phyloP scores from a whole-genome alignment of 1,139 yeast species.

The Blastobotrys elegans region DNA sequence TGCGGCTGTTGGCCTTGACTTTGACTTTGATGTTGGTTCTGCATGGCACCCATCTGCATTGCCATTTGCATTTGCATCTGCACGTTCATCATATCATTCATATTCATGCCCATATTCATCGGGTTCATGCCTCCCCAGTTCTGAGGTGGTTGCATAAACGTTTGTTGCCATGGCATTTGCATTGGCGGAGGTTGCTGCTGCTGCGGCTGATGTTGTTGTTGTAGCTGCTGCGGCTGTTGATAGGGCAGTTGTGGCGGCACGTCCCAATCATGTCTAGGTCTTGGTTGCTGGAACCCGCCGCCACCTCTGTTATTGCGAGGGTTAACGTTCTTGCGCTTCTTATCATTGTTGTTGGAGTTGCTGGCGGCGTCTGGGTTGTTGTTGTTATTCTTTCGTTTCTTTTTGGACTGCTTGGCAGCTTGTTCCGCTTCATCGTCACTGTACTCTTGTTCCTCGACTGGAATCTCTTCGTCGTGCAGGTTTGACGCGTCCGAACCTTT shows the following conservation, averaged over 20 bases:
- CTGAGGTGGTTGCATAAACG: conserved; percentile 3
- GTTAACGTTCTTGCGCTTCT: too few relatives aligned
- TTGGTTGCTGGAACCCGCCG: neutral
- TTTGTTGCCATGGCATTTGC: conserved; percentile 7
- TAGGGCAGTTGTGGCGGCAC: conserved; percentile 13
- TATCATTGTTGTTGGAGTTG: neutral
- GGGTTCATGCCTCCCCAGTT: neutral
- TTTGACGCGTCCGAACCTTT: conserved; percentile 96
- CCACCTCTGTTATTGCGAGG: too few relatives aligned
- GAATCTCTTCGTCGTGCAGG: conserved; percentile 89
- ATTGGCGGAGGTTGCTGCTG: neutral
- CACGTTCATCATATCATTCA: neutral
- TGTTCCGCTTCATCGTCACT: conserved; percentile 87
- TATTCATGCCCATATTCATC: conserved; percentile 1
- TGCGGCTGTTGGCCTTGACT: conserved; percentile 2
- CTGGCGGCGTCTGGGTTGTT: neutral
- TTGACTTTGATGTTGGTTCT: conserved; percentile 5
- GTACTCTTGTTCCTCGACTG: conserved; percentile 89
- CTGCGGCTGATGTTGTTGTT: neutral
- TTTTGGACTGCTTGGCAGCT: conserved; percentile 52
- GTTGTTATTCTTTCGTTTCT: conserved; percentile 33
- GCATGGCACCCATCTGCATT: conserved; percentile 10
- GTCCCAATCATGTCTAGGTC: conserved; percentile 14
- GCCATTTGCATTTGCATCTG: conserved; percentile 11
- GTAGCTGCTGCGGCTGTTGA: neutral